Percentiles rank a stretch among this genome's conserved stretches.
phyloP scores from a whole-genome alignment of 192 early-diverging fungal genomes.

The Dimargaris verticillata region DNA sequence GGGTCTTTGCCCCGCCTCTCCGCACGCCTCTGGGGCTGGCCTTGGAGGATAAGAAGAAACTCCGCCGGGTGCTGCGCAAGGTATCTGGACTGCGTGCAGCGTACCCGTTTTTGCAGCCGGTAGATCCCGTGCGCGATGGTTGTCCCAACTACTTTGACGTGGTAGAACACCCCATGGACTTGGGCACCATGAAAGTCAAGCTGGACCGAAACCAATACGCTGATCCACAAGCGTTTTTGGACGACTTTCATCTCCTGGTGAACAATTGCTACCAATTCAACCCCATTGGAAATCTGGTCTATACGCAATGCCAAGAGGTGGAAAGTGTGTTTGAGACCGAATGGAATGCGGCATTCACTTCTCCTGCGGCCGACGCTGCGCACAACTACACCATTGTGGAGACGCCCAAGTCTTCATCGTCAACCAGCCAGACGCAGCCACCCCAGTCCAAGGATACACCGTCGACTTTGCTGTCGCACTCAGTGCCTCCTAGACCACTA shows the following conservation, averaged over 20 bases:
- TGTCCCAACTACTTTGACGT: constrained; percentile 46
- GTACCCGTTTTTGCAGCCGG: constrained; percentile 50
- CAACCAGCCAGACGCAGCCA: too few species aligned
- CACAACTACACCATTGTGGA: constrained; percentile 5
- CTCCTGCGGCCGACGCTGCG: constrained; percentile 8
- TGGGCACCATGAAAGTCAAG: constrained; percentile 31
- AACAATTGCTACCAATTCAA: constrained; percentile 53
- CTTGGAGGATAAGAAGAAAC: constrained; percentile 11
- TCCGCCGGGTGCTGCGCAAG: constrained; percentile 25
- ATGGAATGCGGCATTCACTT: background rate
- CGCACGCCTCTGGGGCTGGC: constrained; percentile 4
- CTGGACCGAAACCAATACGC: constrained; percentile 25
- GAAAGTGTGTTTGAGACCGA: constrained; percentile 36
- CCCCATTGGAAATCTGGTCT: constrained; percentile 38
- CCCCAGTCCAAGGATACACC: too few species aligned
- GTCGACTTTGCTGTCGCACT: too few species aligned
- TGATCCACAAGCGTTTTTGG: constrained; percentile 24
- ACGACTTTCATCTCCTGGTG: constrained; percentile 32
- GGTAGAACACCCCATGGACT: constrained; percentile 33
- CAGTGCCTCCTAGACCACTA: too few species aligned
- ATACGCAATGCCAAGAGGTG: constrained; percentile 38
- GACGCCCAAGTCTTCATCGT: too few species aligned
- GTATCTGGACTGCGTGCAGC: too few species aligned
- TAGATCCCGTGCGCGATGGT: constrained; percentile 35
- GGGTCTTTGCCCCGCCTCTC: too few species aligned